Percentiles rank a stretch among this genome's conserved stretches.
phyloP scores from a whole-genome alignment of 78 protist species.

The Dictyostelium capitatum region DNA sequence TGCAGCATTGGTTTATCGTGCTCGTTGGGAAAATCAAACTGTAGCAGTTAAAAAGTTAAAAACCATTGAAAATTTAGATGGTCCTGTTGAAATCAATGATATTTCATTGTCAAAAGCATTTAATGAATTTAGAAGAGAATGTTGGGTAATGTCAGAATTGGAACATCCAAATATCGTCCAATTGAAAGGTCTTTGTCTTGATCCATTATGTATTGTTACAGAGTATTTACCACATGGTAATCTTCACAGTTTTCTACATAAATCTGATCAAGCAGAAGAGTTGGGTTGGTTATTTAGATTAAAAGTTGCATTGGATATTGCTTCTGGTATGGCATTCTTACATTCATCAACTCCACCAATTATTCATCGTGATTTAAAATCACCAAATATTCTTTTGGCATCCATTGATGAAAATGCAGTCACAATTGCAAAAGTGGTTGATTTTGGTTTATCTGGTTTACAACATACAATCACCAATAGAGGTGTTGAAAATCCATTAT shows the following conservation, averaged over 20 bases:
- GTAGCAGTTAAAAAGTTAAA: conserved; percentile 84
- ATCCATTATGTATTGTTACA: conserved; percentile 80
- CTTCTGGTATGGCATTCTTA: conserved; percentile 84
- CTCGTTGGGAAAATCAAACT: conserved; percentile 49
- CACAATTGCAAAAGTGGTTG: conserved; percentile 78
- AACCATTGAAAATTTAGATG: conserved; percentile 18
- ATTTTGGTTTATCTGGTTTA: conserved; percentile 82
- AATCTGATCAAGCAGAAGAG: conserved; percentile 1
- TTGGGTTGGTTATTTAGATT: conserved; percentile 57
- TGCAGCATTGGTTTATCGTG: conserved; percentile 82
- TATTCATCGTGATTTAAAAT: conserved; percentile 81
- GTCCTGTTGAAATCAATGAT: conserved; percentile 64
- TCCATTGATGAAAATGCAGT: conserved; percentile 50
- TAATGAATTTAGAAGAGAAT: conserved; percentile 84
- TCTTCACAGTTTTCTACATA: conserved; percentile 64
- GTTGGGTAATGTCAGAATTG: conserved; percentile 76
- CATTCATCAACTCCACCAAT: conserved; percentile 78
- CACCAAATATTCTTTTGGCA: conserved; percentile 82
- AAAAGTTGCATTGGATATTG: conserved; percentile 70
- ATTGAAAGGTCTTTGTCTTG: conserved; percentile 79
- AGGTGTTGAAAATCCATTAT: conserved; percentile 84
- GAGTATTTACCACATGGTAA: conserved; percentile 80
- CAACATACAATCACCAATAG: conserved; percentile 67
- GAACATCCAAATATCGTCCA: conserved; percentile 82
- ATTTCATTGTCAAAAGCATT: conserved; percentile 73